Evolutionary conservation across 345 rosid genomes (phyloP), one percentile per base, ranked within the genome.

Genomic region (Psidium friedrichsthalianum): DNA sequence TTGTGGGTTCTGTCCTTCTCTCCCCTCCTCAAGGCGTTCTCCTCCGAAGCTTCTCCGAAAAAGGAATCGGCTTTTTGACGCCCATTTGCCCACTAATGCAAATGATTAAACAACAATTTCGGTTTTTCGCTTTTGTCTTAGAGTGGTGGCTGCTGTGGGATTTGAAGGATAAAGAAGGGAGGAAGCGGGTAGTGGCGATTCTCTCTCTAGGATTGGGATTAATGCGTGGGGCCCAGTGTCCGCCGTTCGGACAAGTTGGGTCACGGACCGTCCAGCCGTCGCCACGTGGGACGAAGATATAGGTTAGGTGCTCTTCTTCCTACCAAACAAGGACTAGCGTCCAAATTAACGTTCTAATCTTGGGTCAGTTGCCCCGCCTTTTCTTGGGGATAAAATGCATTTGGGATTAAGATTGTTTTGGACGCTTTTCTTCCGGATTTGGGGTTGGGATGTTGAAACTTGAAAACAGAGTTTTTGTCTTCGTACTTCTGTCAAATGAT

Each of bases 1-100:
- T 55, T 54, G 69, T 53, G 86, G 83, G 52, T 74, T 11, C 42
- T 8, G 27, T 51, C 21, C 36, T 53, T 57, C 7, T 25, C 52
- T 27, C 40, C 44, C 76, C 76, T 29, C 24, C 44, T 69, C 80
- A 0, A 69, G 80, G 80, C 47, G 80, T 21, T 42, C 69, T 76
- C 27, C 82, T 83, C 80, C 55, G 81, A 74, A 42, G 86, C 16
- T 85, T 82, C 74, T 82, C 81, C 78, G 85, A 85, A 42, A 74
- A 89, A 88, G 76, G 85, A 82, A 57, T 84, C 83, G 82, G 81
- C 90, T 86, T 87, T 87, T 85, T 49, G 52, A 76, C 55, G 27
- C 54, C 51, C 83, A 80, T 74, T 51, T 18, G 80, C 80, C 1
- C 78, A 64, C 54, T 27, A 29, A 21, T 3, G 29, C 56, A 32